These are phyloP conservation scores for Aureobasidium sp. DNA, from an alignment of 2,329 filamentous ascomycete genomes.

Conservation along the genomic window DNA sequence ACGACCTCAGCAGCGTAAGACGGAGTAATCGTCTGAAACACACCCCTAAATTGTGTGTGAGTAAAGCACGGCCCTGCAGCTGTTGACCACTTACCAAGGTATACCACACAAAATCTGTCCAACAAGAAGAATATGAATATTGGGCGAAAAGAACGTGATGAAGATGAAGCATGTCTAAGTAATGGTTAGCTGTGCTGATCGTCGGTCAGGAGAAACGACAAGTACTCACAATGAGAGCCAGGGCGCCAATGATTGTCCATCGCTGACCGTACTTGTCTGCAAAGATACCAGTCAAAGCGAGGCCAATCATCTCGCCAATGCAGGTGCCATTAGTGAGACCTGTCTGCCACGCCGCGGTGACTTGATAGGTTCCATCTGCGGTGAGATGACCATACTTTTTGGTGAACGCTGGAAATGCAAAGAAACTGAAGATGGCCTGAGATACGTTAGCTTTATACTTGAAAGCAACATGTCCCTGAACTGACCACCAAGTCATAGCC, in stretches of 20 bases:
- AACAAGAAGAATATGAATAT: conserved; percentile 25
- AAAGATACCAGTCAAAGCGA: conserved; percentile 58
- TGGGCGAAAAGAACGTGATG: conserved; percentile 17
- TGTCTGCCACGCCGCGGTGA: conserved; percentile 50
- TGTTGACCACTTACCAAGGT: conserved; percentile 19
- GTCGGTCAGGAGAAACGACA: neutral
- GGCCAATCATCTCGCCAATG: conserved; percentile 59
- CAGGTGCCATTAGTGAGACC: conserved; percentile 50
- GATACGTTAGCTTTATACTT: neutral
- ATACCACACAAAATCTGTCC: conserved; percentile 35
- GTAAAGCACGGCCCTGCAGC: neutral
- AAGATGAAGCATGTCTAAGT: conserved; percentile 16
- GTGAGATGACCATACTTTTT: conserved; percentile 34
- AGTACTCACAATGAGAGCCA: conserved; percentile 39
- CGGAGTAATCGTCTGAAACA: conserved; percentile 32
- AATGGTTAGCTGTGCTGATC: neutral
- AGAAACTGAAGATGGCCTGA: conserved; percentile 26
- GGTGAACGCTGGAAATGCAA: conserved; percentile 28
- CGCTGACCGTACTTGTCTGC: conserved; percentile 43
- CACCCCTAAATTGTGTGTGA: conserved; percentile 16
- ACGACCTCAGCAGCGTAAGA: conserved; percentile 63
- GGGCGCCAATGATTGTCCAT: conserved; percentile 53
- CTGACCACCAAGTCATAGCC: conserved; percentile 27
- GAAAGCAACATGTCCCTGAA: neutral
- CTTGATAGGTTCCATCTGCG: conserved; percentile 34